These are phyloP conservation scores for Kalaharituber pfeilii DNA, from an alignment of 2,329 filamentous ascomycete genomes.

Conservation along the genomic window DNA sequence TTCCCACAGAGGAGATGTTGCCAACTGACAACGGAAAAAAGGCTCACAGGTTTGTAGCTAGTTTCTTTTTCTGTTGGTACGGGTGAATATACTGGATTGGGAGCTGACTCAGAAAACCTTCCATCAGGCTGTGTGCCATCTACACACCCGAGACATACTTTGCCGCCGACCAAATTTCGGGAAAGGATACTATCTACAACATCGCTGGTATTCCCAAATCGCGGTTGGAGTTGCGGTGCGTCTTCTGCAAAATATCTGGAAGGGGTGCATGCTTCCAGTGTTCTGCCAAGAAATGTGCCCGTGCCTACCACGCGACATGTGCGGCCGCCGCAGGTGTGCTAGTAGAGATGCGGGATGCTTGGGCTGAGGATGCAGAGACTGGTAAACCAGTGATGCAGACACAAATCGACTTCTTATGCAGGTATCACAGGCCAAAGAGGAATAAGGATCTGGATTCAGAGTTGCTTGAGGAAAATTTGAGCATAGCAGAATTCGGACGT, in stretches of 20 bases:
- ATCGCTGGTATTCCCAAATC: constrained; percentile 69
- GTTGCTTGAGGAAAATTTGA: constrained; percentile 49
- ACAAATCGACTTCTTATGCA: constrained; percentile 82
- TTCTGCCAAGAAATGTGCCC: constrained; percentile 79
- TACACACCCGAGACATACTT: constrained; percentile 90
- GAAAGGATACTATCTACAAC: constrained; percentile 57
- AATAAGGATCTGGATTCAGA: constrained; percentile 56
- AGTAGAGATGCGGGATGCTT: constrained; percentile 71
- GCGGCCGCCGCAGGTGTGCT: constrained; percentile 82
- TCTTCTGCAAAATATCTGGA: constrained; percentile 73
- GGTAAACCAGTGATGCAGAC: constrained; percentile 82
- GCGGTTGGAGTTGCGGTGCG: constrained; percentile 77
- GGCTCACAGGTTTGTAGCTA: constrained; percentile 45
- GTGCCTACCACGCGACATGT: constrained; percentile 89
- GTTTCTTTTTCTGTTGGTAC: neutral
- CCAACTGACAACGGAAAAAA: constrained; percentile 73
- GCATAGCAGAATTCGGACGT: constrained; percentile 50
- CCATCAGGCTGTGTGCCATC: constrained; percentile 51
- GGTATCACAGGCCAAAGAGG: constrained; percentile 79
- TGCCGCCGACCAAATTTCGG: constrained; percentile 44
- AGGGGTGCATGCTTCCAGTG: constrained; percentile 96
- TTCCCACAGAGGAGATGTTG: constrained; percentile 63
- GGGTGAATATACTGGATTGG: constrained; percentile 6
- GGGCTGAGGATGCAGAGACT: constrained; percentile 76
- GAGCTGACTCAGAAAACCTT: constrained; percentile 3